Evolutionary conservation across 2,329 filamentous ascomycete genomes (phyloP).

Genomic region (Aureobasidium pullulans): DNA sequence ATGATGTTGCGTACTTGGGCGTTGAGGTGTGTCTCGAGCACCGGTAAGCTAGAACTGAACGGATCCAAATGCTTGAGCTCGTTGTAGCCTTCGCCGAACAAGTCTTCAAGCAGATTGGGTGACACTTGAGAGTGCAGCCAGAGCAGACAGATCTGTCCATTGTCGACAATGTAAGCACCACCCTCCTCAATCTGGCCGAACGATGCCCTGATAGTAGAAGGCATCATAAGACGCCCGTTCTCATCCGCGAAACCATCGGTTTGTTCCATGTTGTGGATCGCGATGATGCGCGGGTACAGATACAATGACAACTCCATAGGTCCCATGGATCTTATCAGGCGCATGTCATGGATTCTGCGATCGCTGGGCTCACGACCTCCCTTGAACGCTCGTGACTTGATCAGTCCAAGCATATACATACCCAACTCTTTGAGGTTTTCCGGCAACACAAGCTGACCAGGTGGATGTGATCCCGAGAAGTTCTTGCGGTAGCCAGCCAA

Average conservation of each 20-base stretch:
- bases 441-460: slow-evolving; percentile 87
- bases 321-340: slow-evolving; percentile 83
- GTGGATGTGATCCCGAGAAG: slow-evolving; percentile 77
- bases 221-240: slow-evolving; percentile 80
- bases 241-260: slow-evolving; percentile 91
- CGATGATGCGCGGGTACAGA: slow-evolving; percentile 88
- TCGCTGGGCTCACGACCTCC: slow-evolving; percentile 84
- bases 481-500: slow-evolving; percentile 89
- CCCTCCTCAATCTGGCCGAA: slow-evolving; percentile 87
- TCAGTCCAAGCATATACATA: slow-evolving; percentile 87
- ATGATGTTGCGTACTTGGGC: slow-evolving; percentile 91
- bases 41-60: slow-evolving; percentile 69
- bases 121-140: slow-evolving; percentile 93
- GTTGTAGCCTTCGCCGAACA: slow-evolving; percentile 72
- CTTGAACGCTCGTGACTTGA: slow-evolving; percentile 92
- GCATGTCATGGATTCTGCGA: slow-evolving; percentile 81
- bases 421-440: slow-evolving; percentile 93
- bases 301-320: slow-evolving; percentile 80
- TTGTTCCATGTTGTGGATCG: slow-evolving; percentile 80
- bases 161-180: slow-evolving; percentile 90
- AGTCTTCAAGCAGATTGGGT: slow-evolving; percentile 79
- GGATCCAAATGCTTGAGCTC: slow-evolving; percentile 72
- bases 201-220: slow-evolving; percentile 69
- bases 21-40: slow-evolving; percentile 86
- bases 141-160: slow-evolving; percentile 82